Evolutionary conservation across 176 grass and related monocot genomes (phyloP), one percentile per base, ranked within the genome.

Genomic region (Carex scoparia): DNA sequence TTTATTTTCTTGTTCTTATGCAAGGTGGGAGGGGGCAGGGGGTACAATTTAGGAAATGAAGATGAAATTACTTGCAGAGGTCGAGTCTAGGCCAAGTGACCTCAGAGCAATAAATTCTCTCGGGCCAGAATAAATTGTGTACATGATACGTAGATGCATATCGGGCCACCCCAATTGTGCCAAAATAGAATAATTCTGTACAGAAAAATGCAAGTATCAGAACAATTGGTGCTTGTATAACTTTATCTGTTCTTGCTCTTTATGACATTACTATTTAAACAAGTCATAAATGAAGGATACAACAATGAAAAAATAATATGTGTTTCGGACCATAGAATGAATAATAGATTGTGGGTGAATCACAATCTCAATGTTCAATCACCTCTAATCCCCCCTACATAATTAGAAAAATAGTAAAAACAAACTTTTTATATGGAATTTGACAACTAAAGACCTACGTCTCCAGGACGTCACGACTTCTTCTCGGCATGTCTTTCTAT

Each of bases 131-230:
- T 80, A 99, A 40, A 40, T 79, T 62, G 96, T 99, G 84, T 99
- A 99, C 12, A 99, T 83, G 78, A 99, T 99, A 59, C 93, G 96
- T 79, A 99, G 1, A 42, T 93, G 88, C 96, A 95, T 99, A 81
- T 99, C 96, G 70, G 93, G 88, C 96, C 91, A 95, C 58, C 96
- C 96, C 51, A 99, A 78, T 66, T 99, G 96, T 82, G 93, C 96
- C 75, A 99, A 85, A 74, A 99, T 73, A 46, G 96, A 99, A 65
- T 93, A 99, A 80, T 99, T 93, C 93, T 99, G 91, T 51, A n/a
- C 19, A 79, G 78, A 62, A 48, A 76, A 64, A 32, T 40, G 28
- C 30, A 72, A 81, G 15, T 64, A 44, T 56, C 44, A 88, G 75
- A 68, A 77, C 0, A 60, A 83, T 7, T 88, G 10, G 18, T 66